Percentiles rank a stretch among this genome's conserved stretches.
These are phyloP conservation scores for Trichoderma guizhouense DNA, from an alignment of 2,329 filamentous ascomycete species.

Conservation along the genomic window DNA sequence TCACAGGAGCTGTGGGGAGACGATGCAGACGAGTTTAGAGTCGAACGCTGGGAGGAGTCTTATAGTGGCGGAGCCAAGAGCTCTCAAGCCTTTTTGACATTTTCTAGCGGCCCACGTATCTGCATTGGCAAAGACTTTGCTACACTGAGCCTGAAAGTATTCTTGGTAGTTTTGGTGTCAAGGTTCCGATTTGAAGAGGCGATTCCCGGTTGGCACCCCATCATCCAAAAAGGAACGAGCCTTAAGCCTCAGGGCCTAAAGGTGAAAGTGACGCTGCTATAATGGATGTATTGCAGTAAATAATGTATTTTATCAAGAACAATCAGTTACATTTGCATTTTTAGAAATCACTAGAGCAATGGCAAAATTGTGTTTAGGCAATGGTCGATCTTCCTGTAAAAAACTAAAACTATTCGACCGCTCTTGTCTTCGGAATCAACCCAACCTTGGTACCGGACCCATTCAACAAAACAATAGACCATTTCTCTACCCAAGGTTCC, in stretches of 20 bases:
- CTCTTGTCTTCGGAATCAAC: not conserved
- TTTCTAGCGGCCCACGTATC: not conserved
- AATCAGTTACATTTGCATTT: not conserved
- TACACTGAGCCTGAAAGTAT: not conserved
- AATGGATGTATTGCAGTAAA: not conserved
- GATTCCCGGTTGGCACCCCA: not conserved
- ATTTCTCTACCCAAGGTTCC: not conserved
- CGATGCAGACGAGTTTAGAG: not conserved
- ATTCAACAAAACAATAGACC: not conserved
- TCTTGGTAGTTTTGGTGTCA: not conserved
- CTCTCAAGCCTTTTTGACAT: not conserved
- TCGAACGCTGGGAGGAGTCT: not conserved
- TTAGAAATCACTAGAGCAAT: not conserved
- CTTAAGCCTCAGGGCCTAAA: not conserved
- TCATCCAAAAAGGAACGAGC: not conserved
- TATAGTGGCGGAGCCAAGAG: not conserved
- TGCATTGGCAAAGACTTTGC: constrained; percentile 12
- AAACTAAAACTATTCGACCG: not conserved
- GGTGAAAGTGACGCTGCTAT: not conserved
- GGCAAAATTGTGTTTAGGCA: not conserved
- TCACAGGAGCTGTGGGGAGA: constrained; percentile 4
- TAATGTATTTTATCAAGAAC: not conserved
- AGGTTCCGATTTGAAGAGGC: constrained; percentile 4
- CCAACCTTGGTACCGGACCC: not conserved
- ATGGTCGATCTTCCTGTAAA: not conserved